Base-by-base conservation (phyloP, 1,284 basidiomycete genomes). In the Heliocybe sulcata region DNA sequence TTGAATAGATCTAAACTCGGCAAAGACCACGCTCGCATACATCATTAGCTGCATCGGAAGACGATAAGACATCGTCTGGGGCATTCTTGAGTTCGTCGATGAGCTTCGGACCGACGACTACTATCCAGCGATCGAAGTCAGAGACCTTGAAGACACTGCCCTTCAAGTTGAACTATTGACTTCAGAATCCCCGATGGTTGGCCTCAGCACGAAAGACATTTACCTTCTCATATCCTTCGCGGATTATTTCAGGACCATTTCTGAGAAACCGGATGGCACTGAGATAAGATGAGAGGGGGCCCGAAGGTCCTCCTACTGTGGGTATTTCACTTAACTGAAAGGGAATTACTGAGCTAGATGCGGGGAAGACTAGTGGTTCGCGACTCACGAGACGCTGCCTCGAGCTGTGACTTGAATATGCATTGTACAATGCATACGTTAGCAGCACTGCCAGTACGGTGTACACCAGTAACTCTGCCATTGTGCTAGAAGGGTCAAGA, bases 11-110 rank as follows among this genome's bases (percentile, higher is more conserved):
- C 29, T 74, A 11, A 31, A 8, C 2, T 11, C 1, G 27, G 19
- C 29, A 38, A 51, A 20, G 9, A 51, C 51, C n/a, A 47, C 3
- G 49, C 11, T 54, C 33, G 25, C 79, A 49, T 57, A 91, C 91
- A 82, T 93, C 94, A 81, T 92, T 93, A 2, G 91, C 90, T 3
- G 92, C 93, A 81, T 94, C 94, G 75, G 92, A 92, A 67, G 96
- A 95, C 82, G 69, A 72, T 9, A 73, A 51, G n/a, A 61, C 55
- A 38, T 71, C 66, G 26, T 73, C 70, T 1, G 69, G 65, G 1
- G 67, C 65, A 54, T 66, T 67, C 33, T 66, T 63, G 2, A 73
- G 45, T 12, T 70, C 68, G 22, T 75, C 72, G 11, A 73, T 61
- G 20, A 69, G 56, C 38, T 66, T 57, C 9, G 61, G 49, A 16